Evolutionary conservation across 2,329 filamentous ascomycete species (phyloP), one percentile per base, ranked within the genome.

Genomic region (Diplocarpon rosae): DNA sequence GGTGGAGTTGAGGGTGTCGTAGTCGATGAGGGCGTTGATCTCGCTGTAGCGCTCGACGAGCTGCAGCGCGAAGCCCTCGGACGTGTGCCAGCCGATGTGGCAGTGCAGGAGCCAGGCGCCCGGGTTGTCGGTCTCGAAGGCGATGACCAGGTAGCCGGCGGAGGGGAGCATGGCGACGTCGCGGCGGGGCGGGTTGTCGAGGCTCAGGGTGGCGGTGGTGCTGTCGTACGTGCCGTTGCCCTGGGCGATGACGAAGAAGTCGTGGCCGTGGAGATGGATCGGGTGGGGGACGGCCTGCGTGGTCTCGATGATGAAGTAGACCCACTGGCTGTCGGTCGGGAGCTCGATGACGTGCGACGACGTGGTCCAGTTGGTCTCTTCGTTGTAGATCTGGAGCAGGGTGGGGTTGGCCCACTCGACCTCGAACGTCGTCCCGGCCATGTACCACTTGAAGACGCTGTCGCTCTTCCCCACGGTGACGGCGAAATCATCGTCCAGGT

Each of bases 201-300:
- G 57, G 1, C 39, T 46, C 13, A 55, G 16, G 53, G 45, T 30
- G 56, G 55, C 54, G 36, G 65, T 57, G 43, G 17, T 52, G n/a
- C n/a, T n/a, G 45, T 39, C 32, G 27, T 52, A 58, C 4, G 56
- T 73, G 49, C 2, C 71, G 69, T 2, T 57, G 43, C 1, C 74
- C 70, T 49, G 73, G 51, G 33, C 63, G 7, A 72, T 50, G 14
- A 72, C 55, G 47, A 63, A 66, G 57, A 71, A 71, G 43, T 71
- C 65, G 50, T 72, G 69, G 5, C 70, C 70, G 56, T 73, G 70
- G 12, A 73, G 59, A 57, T 73, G 70, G 55, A 71, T 60, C 1
- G 59, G 59, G 17, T 60, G 58, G 2, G 55, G 47, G 2, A 53
- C 45, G 2, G 50, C 42, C 5, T 52, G 33, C 2, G 43, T 47